Percentiles rank a stretch among this genome's conserved stretches.
Conservation (phyloP, 1,139 yeast genomes). For the Nakaseomyces bracarensis region DNA sequence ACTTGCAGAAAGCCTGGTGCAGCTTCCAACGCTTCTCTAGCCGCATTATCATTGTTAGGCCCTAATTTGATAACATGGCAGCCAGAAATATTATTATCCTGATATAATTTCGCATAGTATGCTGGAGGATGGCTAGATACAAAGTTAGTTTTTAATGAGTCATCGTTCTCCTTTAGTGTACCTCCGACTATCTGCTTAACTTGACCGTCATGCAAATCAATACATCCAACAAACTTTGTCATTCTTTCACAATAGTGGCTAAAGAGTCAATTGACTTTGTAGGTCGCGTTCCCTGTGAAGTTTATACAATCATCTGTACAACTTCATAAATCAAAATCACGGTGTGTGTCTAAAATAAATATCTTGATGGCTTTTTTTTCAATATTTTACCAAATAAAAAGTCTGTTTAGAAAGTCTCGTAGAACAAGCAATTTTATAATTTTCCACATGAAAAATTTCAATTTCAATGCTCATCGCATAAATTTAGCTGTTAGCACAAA, state of each 20-base stretch:
- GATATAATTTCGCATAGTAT: slow-evolving; percentile 69
- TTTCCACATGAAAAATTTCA: too few relatives aligned
- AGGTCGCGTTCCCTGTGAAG: background rate
- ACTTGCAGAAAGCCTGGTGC: slow-evolving; percentile 77
- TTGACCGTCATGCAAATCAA: slow-evolving; percentile 87
- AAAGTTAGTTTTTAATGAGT: slow-evolving; percentile 53
- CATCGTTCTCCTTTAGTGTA: slow-evolving; percentile 54
- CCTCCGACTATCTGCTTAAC: slow-evolving; percentile 98
- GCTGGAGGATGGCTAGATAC: slow-evolving; percentile 70
- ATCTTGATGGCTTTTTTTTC: too few relatives aligned
- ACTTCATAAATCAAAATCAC: too few relatives aligned
- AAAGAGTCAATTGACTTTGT: background rate
- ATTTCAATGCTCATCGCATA: too few relatives aligned
- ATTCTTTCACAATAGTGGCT: slow-evolving; percentile 32
- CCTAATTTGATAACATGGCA: slow-evolving; percentile 94
- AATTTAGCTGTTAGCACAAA: too few relatives aligned
- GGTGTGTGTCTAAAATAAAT: too few relatives aligned
- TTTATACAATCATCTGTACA: too few relatives aligned
- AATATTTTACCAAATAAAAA: too few relatives aligned
- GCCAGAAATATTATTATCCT: slow-evolving; percentile 48
- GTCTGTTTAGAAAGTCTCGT: too few relatives aligned
- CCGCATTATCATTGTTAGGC: slow-evolving; percentile 73
- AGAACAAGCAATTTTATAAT: too few relatives aligned
- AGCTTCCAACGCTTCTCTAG: slow-evolving; percentile 57
- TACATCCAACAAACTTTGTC: slow-evolving; percentile 91